Evolutionary conservation across 2,329 filamentous ascomycete genomes (phyloP).

Genomic region (Botryosphaeria dothidea): DNA sequence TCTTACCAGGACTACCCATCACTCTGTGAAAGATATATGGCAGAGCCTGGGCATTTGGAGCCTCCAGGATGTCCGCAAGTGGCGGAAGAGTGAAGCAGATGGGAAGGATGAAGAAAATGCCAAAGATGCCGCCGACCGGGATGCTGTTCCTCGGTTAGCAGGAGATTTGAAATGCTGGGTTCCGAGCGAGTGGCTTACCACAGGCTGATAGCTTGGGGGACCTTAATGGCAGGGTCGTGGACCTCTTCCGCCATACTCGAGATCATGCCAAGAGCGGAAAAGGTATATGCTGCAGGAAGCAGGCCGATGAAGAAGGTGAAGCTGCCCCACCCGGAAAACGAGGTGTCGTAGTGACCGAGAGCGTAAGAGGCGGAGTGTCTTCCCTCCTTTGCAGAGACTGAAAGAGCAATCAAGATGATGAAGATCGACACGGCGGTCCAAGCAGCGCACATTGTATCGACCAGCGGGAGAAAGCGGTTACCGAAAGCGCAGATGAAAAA

Average conservation of each 20-base stretch:
- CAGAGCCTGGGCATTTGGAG: constrained; percentile 51
- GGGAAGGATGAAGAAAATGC: constrained; percentile 58
- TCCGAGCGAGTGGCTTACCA: constrained; percentile 25
- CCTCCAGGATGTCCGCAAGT: constrained; percentile 46
- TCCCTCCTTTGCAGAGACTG: constrained; percentile 49
- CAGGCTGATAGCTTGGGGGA: constrained; percentile 49
- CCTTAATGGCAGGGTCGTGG: constrained; percentile 32
- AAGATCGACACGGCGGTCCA: constrained; percentile 49
- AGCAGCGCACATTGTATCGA: constrained; percentile 48
- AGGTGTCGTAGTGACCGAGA: constrained; percentile 57
- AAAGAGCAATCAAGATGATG: constrained; percentile 47
- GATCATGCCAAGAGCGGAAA: constrained; percentile 22
- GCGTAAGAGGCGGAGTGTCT: constrained; percentile 37
- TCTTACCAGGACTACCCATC: constrained; percentile 39
- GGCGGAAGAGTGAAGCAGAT: constrained; percentile 55
- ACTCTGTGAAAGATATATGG: constrained; percentile 54
- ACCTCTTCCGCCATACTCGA: constrained; percentile 32
- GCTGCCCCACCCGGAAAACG: constrained; percentile 35
- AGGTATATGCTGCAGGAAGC: constrained; percentile 39
- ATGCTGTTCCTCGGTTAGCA: constrained; percentile 55
- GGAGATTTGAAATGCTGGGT: constrained; percentile 51
- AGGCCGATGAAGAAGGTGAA: constrained; percentile 49
- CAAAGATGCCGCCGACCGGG: constrained; percentile 55
- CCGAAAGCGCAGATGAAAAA: constrained; percentile 47
- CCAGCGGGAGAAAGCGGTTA: constrained; percentile 48